Conservation (phyloP, 371 early-diverging fungal genomes). For the Cokeromyces recurvatus region DNA sequence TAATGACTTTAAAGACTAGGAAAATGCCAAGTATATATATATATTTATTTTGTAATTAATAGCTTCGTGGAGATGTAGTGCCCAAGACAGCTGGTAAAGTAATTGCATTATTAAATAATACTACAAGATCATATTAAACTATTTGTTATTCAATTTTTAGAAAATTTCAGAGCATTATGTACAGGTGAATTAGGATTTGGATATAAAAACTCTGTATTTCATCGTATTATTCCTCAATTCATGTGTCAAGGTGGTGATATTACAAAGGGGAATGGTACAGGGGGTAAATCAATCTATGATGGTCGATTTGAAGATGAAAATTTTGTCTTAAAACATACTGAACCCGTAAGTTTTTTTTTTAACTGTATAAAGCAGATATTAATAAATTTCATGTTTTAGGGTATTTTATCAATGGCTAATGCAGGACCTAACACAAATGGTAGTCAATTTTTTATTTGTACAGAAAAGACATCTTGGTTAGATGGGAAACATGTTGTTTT, state of each 20-base stretch:
- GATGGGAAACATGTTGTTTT: slow-evolving; percentile 99
- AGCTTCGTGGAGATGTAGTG: slow-evolving; percentile 70
- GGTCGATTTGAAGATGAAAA: slow-evolving; percentile 93
- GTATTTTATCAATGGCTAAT: slow-evolving; percentile 91
- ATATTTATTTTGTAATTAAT: neutral
- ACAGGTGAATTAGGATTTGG: slow-evolving; percentile 60
- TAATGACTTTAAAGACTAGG: neutral
- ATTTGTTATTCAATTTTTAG: slow-evolving; percentile 36
- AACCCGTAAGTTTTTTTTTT: slow-evolving; percentile 52
- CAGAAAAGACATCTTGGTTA: slow-evolving; percentile 79
- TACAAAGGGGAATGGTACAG: slow-evolving; percentile 89
- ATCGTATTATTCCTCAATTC: slow-evolving; percentile 88
- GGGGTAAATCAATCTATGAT: slow-evolving; percentile 94
- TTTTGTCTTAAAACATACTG: slow-evolving; percentile 89
- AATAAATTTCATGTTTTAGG: slow-evolving; percentile 22
- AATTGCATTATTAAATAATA: too few species aligned
- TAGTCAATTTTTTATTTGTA: slow-evolving; percentile 96
- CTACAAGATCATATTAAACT: too few species aligned
- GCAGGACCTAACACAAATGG: slow-evolving; percentile 92
- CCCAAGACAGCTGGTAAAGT: slow-evolving; percentile 80
- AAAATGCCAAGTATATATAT: neutral
- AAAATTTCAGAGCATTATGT: slow-evolving; percentile 33
- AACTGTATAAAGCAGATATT: too few species aligned
- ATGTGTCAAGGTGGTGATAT: slow-evolving; percentile 99
- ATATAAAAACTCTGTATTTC: slow-evolving; percentile 84